Percentiles rank a stretch among this genome's conserved stretches.
phyloP scores from a whole-genome alignment of 495 filamentous ascomycete genomes.

The Cercophora scortea region DNA sequence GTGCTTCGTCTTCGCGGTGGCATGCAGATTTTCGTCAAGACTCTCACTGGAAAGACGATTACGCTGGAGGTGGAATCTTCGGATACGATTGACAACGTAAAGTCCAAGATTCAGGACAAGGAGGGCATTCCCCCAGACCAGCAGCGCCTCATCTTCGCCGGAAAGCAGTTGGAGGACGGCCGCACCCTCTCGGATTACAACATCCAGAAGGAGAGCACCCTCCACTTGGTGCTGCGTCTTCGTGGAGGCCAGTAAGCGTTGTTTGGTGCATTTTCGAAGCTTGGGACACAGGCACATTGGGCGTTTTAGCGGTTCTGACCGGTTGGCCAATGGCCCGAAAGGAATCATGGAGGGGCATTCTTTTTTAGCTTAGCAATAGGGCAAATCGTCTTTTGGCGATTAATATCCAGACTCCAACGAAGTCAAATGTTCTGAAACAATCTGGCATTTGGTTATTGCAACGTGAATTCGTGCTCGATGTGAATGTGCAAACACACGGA shows the following conservation, averaged over 20 bases:
- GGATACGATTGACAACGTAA: conserved; percentile 90
- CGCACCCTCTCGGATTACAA: conserved; percentile 83
- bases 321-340: too few relatives aligned
- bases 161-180: conserved; percentile 85
- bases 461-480: too few relatives aligned
- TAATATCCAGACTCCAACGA: too few relatives aligned
- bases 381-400: too few relatives aligned
- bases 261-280: conserved; percentile 10
- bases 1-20: conserved; percentile 96
- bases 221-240: conserved; percentile 81
- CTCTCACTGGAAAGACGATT: conserved; percentile 86
- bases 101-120: conserved; percentile 90
- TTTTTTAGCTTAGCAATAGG: too few relatives aligned
- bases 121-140: conserved; percentile 87
- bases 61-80: conserved; percentile 83
- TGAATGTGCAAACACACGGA: too few relatives aligned
- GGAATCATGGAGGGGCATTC: too few relatives aligned
- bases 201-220: conserved; percentile 87
- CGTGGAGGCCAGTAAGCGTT: conserved; percentile 67
- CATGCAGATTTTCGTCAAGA: conserved; percentile 96
- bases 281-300: conserved; percentile 1
- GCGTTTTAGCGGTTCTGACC: conserved; percentile 6
- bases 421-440: too few relatives aligned
- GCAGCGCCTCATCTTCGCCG: conserved; percentile 84
- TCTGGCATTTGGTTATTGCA: too few relatives aligned